Conservation (phyloP, 2,329 filamentous ascomycete genomes). For the Sporothrix pseudoabietina region DNA sequence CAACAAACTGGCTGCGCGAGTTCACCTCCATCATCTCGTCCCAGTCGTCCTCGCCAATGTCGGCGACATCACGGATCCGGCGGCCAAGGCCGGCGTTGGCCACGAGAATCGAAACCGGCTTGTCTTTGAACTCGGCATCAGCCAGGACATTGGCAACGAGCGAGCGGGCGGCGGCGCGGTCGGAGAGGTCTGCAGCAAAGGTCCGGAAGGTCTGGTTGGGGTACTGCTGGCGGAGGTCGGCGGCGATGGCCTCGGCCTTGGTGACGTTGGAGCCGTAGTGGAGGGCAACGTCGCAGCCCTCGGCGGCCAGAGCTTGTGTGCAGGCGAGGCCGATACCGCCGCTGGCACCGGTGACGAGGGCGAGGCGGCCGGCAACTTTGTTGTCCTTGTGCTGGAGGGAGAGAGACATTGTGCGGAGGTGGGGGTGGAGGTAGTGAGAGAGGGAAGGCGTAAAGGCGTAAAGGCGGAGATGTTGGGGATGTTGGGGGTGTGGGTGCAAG, state of each 20-base stretch:
- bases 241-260: slow-evolving; percentile 38
- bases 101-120: slow-evolving; percentile 61
- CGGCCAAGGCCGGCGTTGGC: slow-evolving; percentile 69
- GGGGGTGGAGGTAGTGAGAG: neutral
- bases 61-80: slow-evolving; percentile 57
- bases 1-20: slow-evolving; percentile 62
- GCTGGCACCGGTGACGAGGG: slow-evolving; percentile 43
- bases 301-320: slow-evolving; percentile 41
- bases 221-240: slow-evolving; percentile 36
- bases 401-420: neutral
- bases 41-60: slow-evolving; percentile 65
- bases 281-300: slow-evolving; percentile 43
- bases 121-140: slow-evolving; percentile 51
- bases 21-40: slow-evolving; percentile 65
- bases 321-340: slow-evolving; percentile 41
- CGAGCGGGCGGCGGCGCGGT: slow-evolving; percentile 51
- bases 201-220: slow-evolving; percentile 36
- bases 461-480: neutral
- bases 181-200: slow-evolving; percentile 59
- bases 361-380: slow-evolving; percentile 41
- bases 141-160: slow-evolving; percentile 37
- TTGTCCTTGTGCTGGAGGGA: slow-evolving; percentile 38
- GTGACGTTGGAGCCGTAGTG: slow-evolving; percentile 41
- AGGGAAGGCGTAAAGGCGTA: no score
- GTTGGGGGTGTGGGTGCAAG: neutral